These are phyloP conservation scores for Coemansia reversa DNA, from an alignment of 192 early-diverging fungal species.

Conservation along the genomic window DNA sequence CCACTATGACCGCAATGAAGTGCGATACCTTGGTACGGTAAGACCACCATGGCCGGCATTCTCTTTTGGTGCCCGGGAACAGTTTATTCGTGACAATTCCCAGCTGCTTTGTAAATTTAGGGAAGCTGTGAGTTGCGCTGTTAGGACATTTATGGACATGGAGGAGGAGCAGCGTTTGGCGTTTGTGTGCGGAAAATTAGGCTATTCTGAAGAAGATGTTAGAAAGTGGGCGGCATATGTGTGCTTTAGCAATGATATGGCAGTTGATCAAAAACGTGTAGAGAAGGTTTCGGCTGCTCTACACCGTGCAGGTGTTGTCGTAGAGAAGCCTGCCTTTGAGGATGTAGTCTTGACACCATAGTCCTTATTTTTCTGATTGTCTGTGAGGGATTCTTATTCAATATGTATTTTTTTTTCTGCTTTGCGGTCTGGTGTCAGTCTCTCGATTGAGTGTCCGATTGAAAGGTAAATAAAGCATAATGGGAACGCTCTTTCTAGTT, in stretches of 20 bases:
- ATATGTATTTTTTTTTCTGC: background rate
- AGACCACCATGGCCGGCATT: conserved; percentile 91
- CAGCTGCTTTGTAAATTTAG: conserved; percentile 10
- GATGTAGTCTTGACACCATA: conserved; percentile 24
- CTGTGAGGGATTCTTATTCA: background rate
- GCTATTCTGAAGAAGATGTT: conserved; percentile 30
- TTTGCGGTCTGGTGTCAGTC: background rate
- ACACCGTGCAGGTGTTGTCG: conserved; percentile 22
- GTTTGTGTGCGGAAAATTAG: conserved; percentile 30
- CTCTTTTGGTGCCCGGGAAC: conserved; percentile 60
- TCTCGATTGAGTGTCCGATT: background rate
- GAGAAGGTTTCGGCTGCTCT: conserved; percentile 21
- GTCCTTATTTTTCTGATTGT: background rate
- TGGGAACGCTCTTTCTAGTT: background rate
- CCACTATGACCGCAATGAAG: conserved; percentile 67
- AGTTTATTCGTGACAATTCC: conserved; percentile 10
- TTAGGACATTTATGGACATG: conserved; percentile 18
- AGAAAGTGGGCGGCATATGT: conserved; percentile 37
- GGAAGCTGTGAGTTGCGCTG: background rate
- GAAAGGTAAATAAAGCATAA: conserved; percentile 7
- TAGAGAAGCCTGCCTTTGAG: conserved; percentile 5
- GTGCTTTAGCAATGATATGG: conserved; percentile 15
- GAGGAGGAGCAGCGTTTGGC: conserved; percentile 1
- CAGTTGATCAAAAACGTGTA: conserved; percentile 22
- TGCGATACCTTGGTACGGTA: conserved; percentile 72